Percentiles rank a stretch among this genome's conserved stretches.
Evolutionary conservation across 2,329 filamentous ascomycete genomes (phyloP).

Genomic region (Ophiostoma ips): DNA sequence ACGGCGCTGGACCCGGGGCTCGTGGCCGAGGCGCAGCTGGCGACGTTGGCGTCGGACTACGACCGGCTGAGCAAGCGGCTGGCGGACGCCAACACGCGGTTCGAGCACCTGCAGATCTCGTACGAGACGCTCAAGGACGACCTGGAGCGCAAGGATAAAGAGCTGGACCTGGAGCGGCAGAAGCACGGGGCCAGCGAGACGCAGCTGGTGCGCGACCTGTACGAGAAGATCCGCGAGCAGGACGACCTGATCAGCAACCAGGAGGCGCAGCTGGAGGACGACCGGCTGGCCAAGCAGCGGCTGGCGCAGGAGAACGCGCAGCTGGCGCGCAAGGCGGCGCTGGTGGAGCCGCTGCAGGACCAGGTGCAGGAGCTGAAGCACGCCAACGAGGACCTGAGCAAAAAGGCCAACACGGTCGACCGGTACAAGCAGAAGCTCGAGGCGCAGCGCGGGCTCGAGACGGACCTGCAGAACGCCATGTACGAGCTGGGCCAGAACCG

Average conservation of each 20-base stretch:
- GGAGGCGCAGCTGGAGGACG: constrained; percentile 49
- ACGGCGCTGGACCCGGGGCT: constrained; percentile 39
- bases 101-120: constrained; percentile 45
- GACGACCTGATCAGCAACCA: constrained; percentile 58
- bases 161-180: constrained; percentile 39
- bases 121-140: constrained; percentile 53
- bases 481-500: constrained; percentile 41
- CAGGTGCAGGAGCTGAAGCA: constrained; percentile 45
- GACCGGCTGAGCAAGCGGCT: constrained; percentile 41
- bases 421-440: constrained; percentile 50
- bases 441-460: constrained; percentile 38
- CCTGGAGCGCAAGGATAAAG: constrained; percentile 41
- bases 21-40: constrained; percentile 41
- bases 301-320: constrained; percentile 34
- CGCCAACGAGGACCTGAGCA: constrained; percentile 42
- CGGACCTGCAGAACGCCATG: constrained; percentile 40
- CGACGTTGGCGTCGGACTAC: constrained; percentile 34
- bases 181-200: constrained; percentile 38
- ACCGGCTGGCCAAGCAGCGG: constrained; percentile 30
- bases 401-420: constrained; percentile 49
- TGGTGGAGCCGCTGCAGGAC: constrained; percentile 40
- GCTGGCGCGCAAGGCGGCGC: constrained; percentile 32
- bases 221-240: constrained; percentile 47
- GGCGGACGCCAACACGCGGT: constrained; percentile 43
- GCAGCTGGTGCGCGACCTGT: constrained; percentile 38